phyloP scores from a whole-genome alignment of 805 yeast genomes.

The Groenewaldozyma salmanticensis region DNA sequence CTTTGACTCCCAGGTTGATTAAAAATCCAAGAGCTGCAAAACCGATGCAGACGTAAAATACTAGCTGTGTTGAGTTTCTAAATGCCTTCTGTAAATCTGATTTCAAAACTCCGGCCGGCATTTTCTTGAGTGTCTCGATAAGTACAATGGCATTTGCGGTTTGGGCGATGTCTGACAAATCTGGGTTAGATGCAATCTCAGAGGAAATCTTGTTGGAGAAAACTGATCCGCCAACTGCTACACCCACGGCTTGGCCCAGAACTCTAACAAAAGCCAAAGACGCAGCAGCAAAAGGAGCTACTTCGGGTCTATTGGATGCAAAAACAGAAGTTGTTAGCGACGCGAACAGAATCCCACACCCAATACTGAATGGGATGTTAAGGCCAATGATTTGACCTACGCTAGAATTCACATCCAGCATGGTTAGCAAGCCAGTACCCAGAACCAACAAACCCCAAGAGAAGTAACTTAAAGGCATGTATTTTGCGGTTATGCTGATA shows the following conservation, averaged over 20 bases:
- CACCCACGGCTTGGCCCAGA: conserved; percentile 25
- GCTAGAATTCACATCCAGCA: conserved; percentile 26
- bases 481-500: conserved; percentile 31
- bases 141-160: conserved; percentile 15
- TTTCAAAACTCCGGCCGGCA: conserved; percentile 12
- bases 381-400: conserved; percentile 33
- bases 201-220: conserved; percentile 16
- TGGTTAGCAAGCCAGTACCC: conserved; percentile 36
- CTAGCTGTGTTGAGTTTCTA: conserved; percentile 13
- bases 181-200: conserved; percentile 4
- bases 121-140: conserved; percentile 13
- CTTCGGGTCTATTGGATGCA: conserved; percentile 22
- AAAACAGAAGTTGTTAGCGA: conserved; percentile 25
- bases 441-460: conserved; percentile 31
- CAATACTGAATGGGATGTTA: conserved; percentile 38
- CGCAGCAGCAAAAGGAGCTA: conserved; percentile 24
- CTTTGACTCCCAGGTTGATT: conserved; percentile 17
- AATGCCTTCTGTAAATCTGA: conserved; percentile 12
- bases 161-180: conserved; percentile 1
- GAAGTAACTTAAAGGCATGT: conserved; percentile 32
- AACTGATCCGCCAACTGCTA: conserved; percentile 27
- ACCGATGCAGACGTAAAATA: conserved; percentile 15
- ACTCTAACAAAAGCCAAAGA: conserved; percentile 23
- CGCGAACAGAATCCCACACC: conserved; percentile 39
- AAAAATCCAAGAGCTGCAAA: conserved; percentile 17